These are phyloP conservation scores for Penicillium sclerotigenum DNA, from an alignment of 2,329 filamentous ascomycete species.

Conservation along the genomic window DNA sequence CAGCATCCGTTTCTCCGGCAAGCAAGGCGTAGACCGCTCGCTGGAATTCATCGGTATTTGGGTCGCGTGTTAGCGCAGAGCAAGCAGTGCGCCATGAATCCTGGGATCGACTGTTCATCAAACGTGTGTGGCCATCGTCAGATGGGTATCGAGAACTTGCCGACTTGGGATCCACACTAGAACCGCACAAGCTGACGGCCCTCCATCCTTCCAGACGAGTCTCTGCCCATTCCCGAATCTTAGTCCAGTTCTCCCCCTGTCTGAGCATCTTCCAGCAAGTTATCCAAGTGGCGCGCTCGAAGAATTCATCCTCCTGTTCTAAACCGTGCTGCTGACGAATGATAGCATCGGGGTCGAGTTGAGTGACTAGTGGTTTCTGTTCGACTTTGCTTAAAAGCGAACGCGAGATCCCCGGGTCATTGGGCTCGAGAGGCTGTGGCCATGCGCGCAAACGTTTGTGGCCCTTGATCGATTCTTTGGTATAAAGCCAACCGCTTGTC, in stretches of 20 bases:
- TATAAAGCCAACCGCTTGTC: conserved; percentile 88
- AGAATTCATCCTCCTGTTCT: conserved; percentile 79
- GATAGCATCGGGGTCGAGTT: conserved; percentile 88
- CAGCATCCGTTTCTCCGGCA: conserved; percentile 76
- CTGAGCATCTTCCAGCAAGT: conserved; percentile 92
- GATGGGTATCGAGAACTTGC: conserved; percentile 30
- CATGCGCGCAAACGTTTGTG: conserved; percentile 75
- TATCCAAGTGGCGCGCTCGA: conserved; percentile 87
- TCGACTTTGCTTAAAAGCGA: conserved; percentile 57
- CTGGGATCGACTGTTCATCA: conserved; percentile 43
- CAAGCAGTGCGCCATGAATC: conserved; percentile 40
- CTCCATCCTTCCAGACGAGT: conserved; percentile 87
- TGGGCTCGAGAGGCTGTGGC: conserved; percentile 63
- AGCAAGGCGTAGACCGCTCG: conserved; percentile 85
- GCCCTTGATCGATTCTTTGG: conserved; percentile 82
- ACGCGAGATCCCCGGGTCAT: conserved; percentile 55
- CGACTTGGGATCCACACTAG: conserved; percentile 32
- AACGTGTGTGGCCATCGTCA: conserved; percentile 39
- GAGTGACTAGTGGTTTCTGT: conserved; percentile 69
- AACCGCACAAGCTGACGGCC: conserved; percentile 73
- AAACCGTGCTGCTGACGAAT: conserved; percentile 73
- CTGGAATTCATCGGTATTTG: conserved; percentile 72
- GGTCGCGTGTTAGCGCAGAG: conserved; percentile 54
- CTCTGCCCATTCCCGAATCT: conserved; percentile 80
- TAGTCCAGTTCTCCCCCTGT: conserved; percentile 69